Evolutionary conservation across 176 grass and related monocot species (phyloP).

Genomic region (Olyra latifolia): DNA sequence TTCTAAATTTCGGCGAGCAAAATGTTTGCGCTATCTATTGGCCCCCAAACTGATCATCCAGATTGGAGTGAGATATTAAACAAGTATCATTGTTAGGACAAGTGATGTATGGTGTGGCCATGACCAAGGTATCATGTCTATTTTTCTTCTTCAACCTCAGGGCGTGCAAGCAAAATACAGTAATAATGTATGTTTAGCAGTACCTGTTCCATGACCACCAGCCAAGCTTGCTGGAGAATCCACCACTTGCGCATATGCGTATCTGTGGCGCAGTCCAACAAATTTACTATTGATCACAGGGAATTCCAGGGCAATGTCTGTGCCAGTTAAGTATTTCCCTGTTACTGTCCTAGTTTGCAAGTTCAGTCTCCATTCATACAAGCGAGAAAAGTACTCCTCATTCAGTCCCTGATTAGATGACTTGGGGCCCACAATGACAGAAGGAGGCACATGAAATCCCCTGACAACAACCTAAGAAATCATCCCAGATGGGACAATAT

Average conservation of each 20-base stretch:
- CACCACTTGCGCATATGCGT: constrained; percentile 25
- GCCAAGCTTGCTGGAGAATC: neutral
- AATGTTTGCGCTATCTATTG: too few species aligned
- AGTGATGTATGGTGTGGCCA: too few species aligned
- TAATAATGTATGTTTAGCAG: too few species aligned
- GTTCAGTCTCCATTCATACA: constrained; percentile 26
- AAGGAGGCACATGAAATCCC: neutral
- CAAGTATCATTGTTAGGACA: too few species aligned
- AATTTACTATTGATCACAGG: neutral
- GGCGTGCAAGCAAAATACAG: too few species aligned
- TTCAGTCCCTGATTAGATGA: neutral
- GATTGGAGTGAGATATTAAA: too few species aligned
- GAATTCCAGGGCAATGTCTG: neutral
- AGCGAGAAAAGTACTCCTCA: neutral
- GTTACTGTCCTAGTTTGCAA: too few species aligned
- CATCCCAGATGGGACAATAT: neutral
- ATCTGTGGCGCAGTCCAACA: neutral
- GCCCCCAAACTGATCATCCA: too few species aligned
- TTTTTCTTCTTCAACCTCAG: too few species aligned
- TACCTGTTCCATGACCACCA: neutral
- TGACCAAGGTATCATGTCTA: too few species aligned
- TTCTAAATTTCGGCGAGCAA: too few species aligned
- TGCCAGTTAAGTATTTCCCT: constrained; percentile 21
- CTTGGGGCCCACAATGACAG: constrained; percentile 13
- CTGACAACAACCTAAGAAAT: constrained; percentile 29